Evolutionary conservation across 495 filamentous ascomycete species (phyloP).

Genomic region (Xylaria intraflava): DNA sequence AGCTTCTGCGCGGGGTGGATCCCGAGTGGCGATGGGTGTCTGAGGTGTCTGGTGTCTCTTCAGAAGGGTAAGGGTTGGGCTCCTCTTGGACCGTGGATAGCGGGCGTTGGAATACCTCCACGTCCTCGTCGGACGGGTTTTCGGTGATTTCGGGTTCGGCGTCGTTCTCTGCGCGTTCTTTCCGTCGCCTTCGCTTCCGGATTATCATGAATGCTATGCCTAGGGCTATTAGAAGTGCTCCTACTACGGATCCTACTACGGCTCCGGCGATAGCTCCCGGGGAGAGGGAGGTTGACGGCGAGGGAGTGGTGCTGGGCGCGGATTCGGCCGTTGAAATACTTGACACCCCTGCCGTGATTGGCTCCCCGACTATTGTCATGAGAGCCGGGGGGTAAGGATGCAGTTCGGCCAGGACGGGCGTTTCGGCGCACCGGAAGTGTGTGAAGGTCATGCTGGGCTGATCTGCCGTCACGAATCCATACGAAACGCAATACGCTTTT

Average conservation of each 20-base stretch:
- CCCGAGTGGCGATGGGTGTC: not conserved
- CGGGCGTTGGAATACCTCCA: not conserved
- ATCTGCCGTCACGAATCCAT: constrained; percentile 13
- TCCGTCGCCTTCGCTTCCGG: not conserved
- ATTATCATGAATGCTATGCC: constrained; percentile 7
- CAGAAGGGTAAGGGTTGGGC: not conserved
- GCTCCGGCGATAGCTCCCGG: constrained; percentile 16
- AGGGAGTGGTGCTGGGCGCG: not conserved
- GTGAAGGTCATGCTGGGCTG: constrained; percentile 13
- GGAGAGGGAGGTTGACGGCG: constrained; percentile 7
- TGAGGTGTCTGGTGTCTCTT: not conserved
- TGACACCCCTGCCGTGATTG: not conserved
- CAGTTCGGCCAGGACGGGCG: constrained; percentile 18
- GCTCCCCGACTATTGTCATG: constrained; percentile 5
- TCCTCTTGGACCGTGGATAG: constrained; percentile 20
- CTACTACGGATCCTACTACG: constrained; percentile 13
- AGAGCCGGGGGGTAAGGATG: constrained; percentile 20
- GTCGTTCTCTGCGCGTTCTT: not conserved
- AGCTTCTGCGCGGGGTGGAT: constrained; percentile 8
- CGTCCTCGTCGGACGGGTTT: not conserved
- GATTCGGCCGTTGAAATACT: not conserved
- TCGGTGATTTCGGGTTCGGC: not conserved
- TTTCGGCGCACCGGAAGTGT: constrained; percentile 17
- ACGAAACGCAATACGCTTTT: constrained; percentile 17
- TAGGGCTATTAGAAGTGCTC: constrained; percentile 8